Evolutionary conservation across 129 eudicot species (phyloP), one percentile per base, ranked within the genome.

Genomic region (Chrysanthemum makinoi): DNA sequence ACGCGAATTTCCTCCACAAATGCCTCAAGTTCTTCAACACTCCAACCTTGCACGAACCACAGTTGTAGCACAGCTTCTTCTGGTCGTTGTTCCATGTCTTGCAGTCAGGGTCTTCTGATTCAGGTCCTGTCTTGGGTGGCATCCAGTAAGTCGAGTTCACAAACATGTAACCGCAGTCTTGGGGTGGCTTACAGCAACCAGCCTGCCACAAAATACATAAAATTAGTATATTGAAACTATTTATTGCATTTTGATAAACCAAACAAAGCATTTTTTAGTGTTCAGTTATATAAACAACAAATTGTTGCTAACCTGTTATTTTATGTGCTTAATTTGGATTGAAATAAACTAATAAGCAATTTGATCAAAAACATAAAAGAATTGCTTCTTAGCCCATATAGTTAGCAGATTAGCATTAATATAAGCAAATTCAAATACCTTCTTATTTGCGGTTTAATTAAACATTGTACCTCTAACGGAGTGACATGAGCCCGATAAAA

Each of bases 121-220:
- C 72, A 0, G 81, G 61, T 2, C 95, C 91, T 4, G 78, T 10
- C 72, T 70, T 62, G 4, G 88, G 88, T 19, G 53, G 61, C 4
- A 24, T 72, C 96, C 96, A 89, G 63, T 50, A 76, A 6, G 89
- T 86, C 35, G 83, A 74, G 15, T 80, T 89, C 61, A 72, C 68
- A 46, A 61, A 80, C 65, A 65, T 11, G 68, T 76, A 79, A 12
- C 77, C 78, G 49, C 95, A 90, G 73, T 83, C 22, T 0, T 17
- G 60, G 6, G 96, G 88, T 35, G 95, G 91, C 62, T 81, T 85
- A 75, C 95, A 90, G 79, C 96, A 90, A 35, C 95, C 89, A 0
- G 84, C 81, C 96, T 90, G 64, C 76, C 70, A 39, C 24, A 57
- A 10, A 28, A 44, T 20, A 16, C 6, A 68, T 13, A 49, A 5